Base-by-base conservation (phyloP, 352 stramenopile genomes). In the Phytopythium cucurbitacearum region DNA sequence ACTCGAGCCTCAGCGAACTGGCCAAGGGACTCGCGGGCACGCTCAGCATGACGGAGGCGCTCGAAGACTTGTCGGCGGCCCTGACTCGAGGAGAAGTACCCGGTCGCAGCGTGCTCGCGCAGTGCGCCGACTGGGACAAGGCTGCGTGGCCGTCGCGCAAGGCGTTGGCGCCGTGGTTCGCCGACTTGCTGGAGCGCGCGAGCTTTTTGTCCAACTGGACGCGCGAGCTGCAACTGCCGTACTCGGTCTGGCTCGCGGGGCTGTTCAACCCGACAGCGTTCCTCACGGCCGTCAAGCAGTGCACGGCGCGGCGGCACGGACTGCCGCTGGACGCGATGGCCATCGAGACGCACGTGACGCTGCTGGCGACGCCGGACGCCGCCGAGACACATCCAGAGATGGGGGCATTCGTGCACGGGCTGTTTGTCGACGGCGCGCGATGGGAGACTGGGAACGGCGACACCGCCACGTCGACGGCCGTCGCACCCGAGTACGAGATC, bases 361-460 rank as follows among this genome's bases (percentile, higher is more conserved):
- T 3, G 7, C 8, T 9, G 15, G 16, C 8, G 47, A 37, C 21
- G 8, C 3, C 68, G 3, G 84, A 87, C 13, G 73, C 75, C 28
- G 69, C 62, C 8, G 89, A 98, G 59, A 73, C 62, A 35, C 78
- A 88, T 44, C 62, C 80, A 3, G 80, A 91, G 44, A 86, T 85
- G 71, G 96, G 96, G 5, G 80, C 86, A 1, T 98, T 97, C 49
- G 83, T 98, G 44, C 91, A 98, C 57, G 96, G 95, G 13, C 58
- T 99, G 8, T 98, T 87, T 65, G 80, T 99, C 40, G 94, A 99
- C 69, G 96, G 96, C 12, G 95, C 91, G 33, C 78, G 95, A 7
- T 99, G 89, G 90, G 85, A 92, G 33, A 56, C 65, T 9, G 54
- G 62, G 3, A 58, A 13, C 32, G 37, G 28, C 28, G 7, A 10